A percentile compares a stretch with the other conserved stretches of the same genome.
Conservation (phyloP, 345 rosid genomes). For the Acer saccharum region DNA sequence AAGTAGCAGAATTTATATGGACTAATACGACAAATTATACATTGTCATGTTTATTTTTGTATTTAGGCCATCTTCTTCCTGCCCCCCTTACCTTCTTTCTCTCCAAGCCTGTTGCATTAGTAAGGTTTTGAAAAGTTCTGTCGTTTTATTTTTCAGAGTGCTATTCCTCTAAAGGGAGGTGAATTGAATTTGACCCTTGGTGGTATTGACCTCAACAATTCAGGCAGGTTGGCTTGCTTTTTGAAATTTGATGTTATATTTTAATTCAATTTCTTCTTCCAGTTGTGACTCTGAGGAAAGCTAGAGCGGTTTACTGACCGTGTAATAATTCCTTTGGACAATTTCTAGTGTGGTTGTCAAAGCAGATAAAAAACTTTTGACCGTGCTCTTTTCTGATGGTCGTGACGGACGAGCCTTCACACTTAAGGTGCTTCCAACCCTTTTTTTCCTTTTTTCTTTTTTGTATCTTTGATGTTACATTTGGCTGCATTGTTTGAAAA, state of each 20-base stretch:
- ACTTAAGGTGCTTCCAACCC: conserved; percentile 64
- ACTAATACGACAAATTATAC: not conserved
- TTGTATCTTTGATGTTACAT: conserved; percentile 5
- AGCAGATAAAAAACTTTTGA: conserved; percentile 93
- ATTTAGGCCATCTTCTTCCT: not conserved
- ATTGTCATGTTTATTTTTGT: not conserved
- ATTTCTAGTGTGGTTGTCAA: conserved; percentile 84
- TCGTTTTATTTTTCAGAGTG: conserved; percentile 46
- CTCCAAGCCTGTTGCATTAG: conserved; percentile 4
- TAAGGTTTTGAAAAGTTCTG: conserved; percentile 7
- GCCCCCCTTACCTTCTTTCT: conserved; percentile 7
- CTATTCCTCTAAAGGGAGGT: conserved; percentile 57
- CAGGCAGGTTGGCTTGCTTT: conserved; percentile 98
- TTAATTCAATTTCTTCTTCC: conserved; percentile 16
- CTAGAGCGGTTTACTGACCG: conserved; percentile 34
- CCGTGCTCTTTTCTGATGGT: conserved; percentile 94
- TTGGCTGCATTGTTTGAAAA: not conserved
- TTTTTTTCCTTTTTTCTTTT: not conserved
- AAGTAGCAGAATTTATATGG: conserved; percentile 6
- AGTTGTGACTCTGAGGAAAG: conserved; percentile 12
- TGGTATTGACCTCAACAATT: conserved; percentile 98
- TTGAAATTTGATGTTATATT: conserved; percentile 23
- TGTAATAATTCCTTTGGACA: conserved; percentile 22
- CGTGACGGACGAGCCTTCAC: conserved; percentile 97
- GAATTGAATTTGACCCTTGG: conserved; percentile 78